These are phyloP conservation scores for Purpureocillium lavendulum DNA, from an alignment of 2,329 filamentous ascomycete genomes.

Conservation along the genomic window DNA sequence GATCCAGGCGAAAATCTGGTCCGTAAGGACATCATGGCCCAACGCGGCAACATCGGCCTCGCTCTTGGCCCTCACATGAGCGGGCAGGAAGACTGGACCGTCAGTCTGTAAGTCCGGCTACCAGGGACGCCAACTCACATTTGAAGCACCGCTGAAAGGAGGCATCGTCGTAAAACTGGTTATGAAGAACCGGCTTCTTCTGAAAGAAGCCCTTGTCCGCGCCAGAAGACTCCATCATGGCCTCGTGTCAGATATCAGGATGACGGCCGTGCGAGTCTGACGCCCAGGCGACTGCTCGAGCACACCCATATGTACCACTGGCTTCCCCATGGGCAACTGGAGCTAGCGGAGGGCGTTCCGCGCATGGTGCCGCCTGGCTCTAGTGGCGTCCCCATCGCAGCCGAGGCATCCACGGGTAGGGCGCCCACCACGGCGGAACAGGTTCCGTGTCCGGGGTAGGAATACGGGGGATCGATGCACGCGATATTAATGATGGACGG, in stretches of 20 bases:
- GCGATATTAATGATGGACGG: too few relatives aligned
- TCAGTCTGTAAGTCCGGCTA: neutral
- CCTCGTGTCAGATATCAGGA: neutral
- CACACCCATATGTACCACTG: too few relatives aligned
- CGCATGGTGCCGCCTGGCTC: neutral
- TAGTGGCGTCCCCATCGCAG: neutral
- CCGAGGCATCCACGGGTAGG: neutral
- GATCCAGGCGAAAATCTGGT: constrained; percentile 46
- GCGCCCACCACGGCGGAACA: neutral
- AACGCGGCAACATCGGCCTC: constrained; percentile 37
- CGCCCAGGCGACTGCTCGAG: neutral
- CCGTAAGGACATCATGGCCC: constrained; percentile 43
- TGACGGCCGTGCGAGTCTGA: neutral
- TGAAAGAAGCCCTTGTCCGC: constrained; percentile 49
- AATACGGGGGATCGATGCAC: neutral
- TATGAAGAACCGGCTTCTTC: constrained; percentile 38
- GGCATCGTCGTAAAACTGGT: constrained; percentile 49
- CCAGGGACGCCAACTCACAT: constrained; percentile 25
- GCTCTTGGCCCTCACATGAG: constrained; percentile 26
- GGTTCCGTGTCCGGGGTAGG: neutral
- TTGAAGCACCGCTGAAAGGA: constrained; percentile 43
- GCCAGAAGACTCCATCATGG: constrained; percentile 30
- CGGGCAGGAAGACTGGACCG: constrained; percentile 40
- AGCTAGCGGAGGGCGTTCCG: neutral
- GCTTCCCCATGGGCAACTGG: neutral